These are phyloP conservation scores for Debaryomyces castellii DNA, from an alignment of 805 yeast genomes.

Conservation along the genomic window DNA sequence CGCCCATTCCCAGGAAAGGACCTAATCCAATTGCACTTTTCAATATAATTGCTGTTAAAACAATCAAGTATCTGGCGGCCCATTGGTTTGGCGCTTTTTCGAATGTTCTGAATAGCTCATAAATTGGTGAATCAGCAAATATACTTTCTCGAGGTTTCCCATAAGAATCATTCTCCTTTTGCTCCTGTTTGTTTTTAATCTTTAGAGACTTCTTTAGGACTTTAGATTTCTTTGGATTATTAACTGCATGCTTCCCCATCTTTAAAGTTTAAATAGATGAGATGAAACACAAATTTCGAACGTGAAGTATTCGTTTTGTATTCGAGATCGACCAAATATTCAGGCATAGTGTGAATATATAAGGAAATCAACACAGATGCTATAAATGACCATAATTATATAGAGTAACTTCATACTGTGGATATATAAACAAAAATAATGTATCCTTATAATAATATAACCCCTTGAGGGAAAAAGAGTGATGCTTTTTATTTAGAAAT, in stretches of 20 bases:
- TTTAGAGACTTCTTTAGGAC: not conserved
- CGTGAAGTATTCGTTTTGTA: too few relatives aligned
- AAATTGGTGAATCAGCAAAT: constrained; percentile 55
- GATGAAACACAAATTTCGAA: too few relatives aligned
- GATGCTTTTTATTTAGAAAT: too few relatives aligned
- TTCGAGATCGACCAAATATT: too few relatives aligned
- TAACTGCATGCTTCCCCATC: not conserved
- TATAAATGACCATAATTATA: too few relatives aligned
- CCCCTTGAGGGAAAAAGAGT: too few relatives aligned
- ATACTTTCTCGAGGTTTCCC: constrained; percentile 6
- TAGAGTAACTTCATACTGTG: too few relatives aligned
- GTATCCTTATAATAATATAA: too few relatives aligned
- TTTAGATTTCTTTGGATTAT: not conserved
- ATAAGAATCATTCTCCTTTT: not conserved
- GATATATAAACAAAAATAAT: too few relatives aligned
- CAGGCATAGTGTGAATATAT: too few relatives aligned
- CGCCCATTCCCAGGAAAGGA: constrained; percentile 69
- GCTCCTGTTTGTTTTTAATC: not conserved
- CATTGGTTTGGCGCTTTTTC: constrained; percentile 84
- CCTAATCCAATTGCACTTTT: constrained; percentile 89
- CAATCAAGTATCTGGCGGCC: constrained; percentile 79
- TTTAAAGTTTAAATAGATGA: too few relatives aligned
- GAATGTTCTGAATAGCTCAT: constrained; percentile 76
- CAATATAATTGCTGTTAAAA: constrained; percentile 70
- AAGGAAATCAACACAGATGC: too few relatives aligned